A percentile compares a stretch with the other conserved stretches of the same genome.
phyloP scores from a whole-genome alignment of 805 yeast genomes.

The Pichia occidentalis region DNA sequence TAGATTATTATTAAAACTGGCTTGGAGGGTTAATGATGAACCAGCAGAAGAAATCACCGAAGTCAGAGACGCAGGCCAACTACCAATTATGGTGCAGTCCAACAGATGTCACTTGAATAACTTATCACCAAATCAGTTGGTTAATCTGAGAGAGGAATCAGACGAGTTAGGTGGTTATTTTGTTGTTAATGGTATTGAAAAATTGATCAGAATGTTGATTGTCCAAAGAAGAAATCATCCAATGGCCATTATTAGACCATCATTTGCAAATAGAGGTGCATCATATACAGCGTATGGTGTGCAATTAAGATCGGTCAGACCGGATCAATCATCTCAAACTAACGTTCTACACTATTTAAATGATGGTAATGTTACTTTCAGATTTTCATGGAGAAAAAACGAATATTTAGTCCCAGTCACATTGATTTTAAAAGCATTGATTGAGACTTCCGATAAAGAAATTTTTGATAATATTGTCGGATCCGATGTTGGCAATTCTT shows the following conservation, averaged over 20 bases:
- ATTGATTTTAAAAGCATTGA: constrained; percentile 85
- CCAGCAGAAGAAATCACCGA: constrained; percentile 70
- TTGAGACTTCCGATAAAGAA: constrained; percentile 89
- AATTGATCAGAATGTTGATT: constrained; percentile 92
- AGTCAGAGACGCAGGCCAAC: constrained; percentile 81
- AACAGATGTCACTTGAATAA: constrained; percentile 89
- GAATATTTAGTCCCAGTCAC: constrained; percentile 91
- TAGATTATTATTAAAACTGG: constrained; percentile 66
- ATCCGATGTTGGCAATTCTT: constrained; percentile 76
- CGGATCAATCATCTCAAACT: constrained; percentile 96
- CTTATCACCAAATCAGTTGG: constrained; percentile 76
- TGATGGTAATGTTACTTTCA: constrained; percentile 93
- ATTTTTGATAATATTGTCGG: constrained; percentile 96
- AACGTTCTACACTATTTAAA: constrained; percentile 93
- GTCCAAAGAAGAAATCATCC: constrained; percentile 98
- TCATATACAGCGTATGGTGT: constrained; percentile 85
- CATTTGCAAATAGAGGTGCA: constrained; percentile 91
- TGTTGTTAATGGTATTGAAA: constrained; percentile 93
- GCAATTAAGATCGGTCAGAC: constrained; percentile 89
- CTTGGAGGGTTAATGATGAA: constrained; percentile 75
- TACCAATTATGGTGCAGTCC: constrained; percentile 86
- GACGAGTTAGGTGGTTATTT: constrained; percentile 98
- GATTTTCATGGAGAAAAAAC: constrained; percentile 95
- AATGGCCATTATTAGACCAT: constrained; percentile 94
- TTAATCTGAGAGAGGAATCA: constrained; percentile 74